These are phyloP conservation scores for Sutorius eximius DNA, from an alignment of 1,284 basidiomycete species.

Conservation along the genomic window DNA sequence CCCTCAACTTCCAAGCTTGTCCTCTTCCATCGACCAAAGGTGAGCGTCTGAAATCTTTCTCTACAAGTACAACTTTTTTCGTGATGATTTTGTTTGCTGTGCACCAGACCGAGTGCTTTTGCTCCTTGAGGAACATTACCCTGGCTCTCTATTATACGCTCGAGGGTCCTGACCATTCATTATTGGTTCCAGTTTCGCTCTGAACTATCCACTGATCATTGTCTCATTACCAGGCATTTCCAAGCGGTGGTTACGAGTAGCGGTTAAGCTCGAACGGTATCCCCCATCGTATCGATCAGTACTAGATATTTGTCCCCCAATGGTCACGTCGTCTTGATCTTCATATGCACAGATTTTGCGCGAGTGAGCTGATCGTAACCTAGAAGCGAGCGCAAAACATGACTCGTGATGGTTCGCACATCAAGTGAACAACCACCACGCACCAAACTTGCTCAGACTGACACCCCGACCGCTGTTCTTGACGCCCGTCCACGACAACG, in stretches of 20 bases:
- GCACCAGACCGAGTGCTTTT: conserved; percentile 38
- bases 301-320: neutral
- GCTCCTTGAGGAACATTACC: conserved; percentile 35
- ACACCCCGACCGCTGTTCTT: conserved; percentile 92
- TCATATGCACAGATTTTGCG: conserved; percentile 78
- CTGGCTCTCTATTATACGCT: conserved; percentile 37
- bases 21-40: conserved; percentile 10
- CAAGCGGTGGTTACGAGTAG: neutral
- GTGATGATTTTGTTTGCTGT: conserved; percentile 39
- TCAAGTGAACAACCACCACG: conserved; percentile 29
- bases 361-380: conserved; percentile 79
- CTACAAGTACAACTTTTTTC: neutral
- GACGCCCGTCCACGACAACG: conserved; percentile 90
- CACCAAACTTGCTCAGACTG: conserved; percentile 86
- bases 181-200: neutral
- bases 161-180: conserved; percentile 34
- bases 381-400: conserved; percentile 25
- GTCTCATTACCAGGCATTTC: neutral
- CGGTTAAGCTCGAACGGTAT: neutral
- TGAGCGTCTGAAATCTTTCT: neutral
- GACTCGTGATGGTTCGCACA: neutral
- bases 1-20: neutral
- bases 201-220: conserved; percentile 6
- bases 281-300: conserved; percentile 1
- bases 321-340: conserved; percentile 49